phyloP scores from a whole-genome alignment of 2,329 filamentous ascomycete species.

The Pseudopithomyces maydicus region DNA sequence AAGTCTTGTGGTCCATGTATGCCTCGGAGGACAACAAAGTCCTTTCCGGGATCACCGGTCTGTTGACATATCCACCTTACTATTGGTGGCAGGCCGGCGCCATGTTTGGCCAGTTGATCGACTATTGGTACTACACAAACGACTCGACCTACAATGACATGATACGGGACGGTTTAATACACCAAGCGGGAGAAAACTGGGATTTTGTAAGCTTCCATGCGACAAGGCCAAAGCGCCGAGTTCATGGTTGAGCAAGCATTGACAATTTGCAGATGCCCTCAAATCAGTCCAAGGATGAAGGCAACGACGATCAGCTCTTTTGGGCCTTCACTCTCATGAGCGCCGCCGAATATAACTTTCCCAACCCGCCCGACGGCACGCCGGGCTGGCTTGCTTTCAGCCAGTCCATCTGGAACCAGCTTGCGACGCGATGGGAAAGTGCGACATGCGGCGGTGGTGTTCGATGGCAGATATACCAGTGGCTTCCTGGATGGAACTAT shows the following conservation, averaged over 20 bases:
- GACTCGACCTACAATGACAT: slow-evolving; percentile 73
- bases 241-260: background rate
- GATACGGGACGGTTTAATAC: slow-evolving; percentile 53
- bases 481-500: slow-evolving; percentile 33
- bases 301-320: slow-evolving; percentile 62
- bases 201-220: slow-evolving; percentile 17
- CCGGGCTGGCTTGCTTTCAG: slow-evolving; percentile 50
- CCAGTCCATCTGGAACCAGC: slow-evolving; percentile 39
- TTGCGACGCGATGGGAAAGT: slow-evolving; percentile 30
- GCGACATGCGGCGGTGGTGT: slow-evolving; percentile 32
- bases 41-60: slow-evolving; percentile 21
- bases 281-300: slow-evolving; percentile 39
- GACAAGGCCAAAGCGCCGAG: background rate
- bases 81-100: slow-evolving; percentile 77
- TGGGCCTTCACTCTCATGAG: slow-evolving; percentile 62
- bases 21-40: slow-evolving; percentile 51
- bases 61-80: slow-evolving; percentile 55
- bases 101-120: slow-evolving; percentile 70
- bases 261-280: slow-evolving; percentile 23
- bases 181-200: slow-evolving; percentile 23
- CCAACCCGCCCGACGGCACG: slow-evolving; percentile 40
- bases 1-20: slow-evolving; percentile 57
- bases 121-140: slow-evolving; percentile 83
- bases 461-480: slow-evolving; percentile 38
- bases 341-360: slow-evolving; percentile 57